Evolutionary conservation across 129 eudicot species (phyloP).

Genomic region (Ambrosia trifida): DNA sequence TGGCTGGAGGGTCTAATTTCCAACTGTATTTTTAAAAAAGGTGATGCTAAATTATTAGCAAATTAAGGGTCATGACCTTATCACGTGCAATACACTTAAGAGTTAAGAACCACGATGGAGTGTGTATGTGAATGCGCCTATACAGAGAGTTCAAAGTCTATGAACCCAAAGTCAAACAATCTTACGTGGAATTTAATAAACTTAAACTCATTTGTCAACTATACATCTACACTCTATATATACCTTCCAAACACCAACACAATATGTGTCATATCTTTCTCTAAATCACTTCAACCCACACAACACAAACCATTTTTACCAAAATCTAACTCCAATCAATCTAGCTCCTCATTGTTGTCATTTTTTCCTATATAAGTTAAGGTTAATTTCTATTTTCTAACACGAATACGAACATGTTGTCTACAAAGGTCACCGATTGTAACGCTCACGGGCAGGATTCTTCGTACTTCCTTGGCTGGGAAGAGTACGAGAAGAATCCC

Average conservation of each 20-base stretch:
- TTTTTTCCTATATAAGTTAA: conserved; percentile 19
- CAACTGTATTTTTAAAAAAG: too few species aligned
- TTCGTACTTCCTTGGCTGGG: conserved; percentile 92
- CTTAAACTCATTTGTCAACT: conserved; percentile 21
- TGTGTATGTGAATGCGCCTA: conserved; percentile 14
- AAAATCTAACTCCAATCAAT: neutral
- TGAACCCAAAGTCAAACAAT: conserved; percentile 36
- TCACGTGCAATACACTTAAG: conserved; percentile 23
- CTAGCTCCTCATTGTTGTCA: neutral
- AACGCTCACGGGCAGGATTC: conserved; percentile 91
- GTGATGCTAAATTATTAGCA: neutral
- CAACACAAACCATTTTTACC: conserved; percentile 3
- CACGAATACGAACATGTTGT: conserved; percentile 42
- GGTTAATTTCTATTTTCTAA: neutral
- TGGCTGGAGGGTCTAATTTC: too few species aligned
- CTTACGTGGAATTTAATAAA: conserved; percentile 31
- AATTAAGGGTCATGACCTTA: neutral
- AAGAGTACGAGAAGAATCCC: conserved; percentile 95
- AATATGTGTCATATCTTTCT: conserved; percentile 25
- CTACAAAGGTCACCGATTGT: conserved; percentile 54
- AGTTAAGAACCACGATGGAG: conserved; percentile 3
- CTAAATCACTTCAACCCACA: conserved; percentile 1
- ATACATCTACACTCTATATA: conserved; percentile 37
- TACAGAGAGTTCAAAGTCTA: conserved; percentile 10
- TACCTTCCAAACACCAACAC: conserved; percentile 25